Percentiles rank a stretch among this genome's conserved stretches.
Evolutionary conservation across 371 early-diverging fungal genomes (phyloP).

Genomic region (Lichtheimia hyalospora): DNA sequence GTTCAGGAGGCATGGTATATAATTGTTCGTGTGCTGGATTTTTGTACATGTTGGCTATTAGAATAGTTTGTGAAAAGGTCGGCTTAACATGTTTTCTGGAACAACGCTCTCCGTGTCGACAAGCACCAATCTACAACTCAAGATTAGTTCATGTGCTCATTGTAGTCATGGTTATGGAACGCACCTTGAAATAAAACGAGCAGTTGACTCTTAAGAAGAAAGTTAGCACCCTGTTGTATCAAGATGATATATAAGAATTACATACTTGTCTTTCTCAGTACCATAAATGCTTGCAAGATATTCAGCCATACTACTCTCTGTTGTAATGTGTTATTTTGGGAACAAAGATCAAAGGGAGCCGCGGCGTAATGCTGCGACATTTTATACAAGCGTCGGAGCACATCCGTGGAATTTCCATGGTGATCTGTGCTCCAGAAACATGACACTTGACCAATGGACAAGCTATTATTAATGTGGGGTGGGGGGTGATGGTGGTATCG

Average conservation of each 20-base stretch:
- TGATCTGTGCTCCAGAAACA: too few species aligned
- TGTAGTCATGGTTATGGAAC: neutral
- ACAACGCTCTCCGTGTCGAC: constrained; percentile 96
- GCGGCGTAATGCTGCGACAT: too few species aligned
- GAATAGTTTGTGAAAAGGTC: constrained; percentile 91
- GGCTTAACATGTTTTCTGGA: constrained; percentile 96
- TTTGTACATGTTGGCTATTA: constrained; percentile 93
- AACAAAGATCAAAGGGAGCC: too few species aligned
- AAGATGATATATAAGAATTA: constrained; percentile 1
- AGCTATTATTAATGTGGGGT: too few species aligned
- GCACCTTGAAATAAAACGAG: constrained; percentile 93
- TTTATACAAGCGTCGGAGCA: too few species aligned
- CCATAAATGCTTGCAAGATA: constrained; percentile 91
- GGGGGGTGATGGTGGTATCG: too few species aligned
- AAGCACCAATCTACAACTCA: constrained; percentile 83
- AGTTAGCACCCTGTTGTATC: neutral
- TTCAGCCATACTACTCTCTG: constrained; percentile 63
- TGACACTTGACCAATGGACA: too few species aligned
- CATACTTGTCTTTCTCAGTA: constrained; percentile 93
- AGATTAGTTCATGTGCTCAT: neutral
- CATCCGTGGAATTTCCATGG: too few species aligned
- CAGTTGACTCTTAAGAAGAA: constrained; percentile 83
- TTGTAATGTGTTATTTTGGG: too few species aligned
- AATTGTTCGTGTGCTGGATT: constrained; percentile 88
- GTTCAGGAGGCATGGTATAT: constrained; percentile 65